Evolutionary conservation across 306 rosid species (phyloP), one percentile per base, ranked within the genome.

Genomic region (Urtica urens): DNA sequence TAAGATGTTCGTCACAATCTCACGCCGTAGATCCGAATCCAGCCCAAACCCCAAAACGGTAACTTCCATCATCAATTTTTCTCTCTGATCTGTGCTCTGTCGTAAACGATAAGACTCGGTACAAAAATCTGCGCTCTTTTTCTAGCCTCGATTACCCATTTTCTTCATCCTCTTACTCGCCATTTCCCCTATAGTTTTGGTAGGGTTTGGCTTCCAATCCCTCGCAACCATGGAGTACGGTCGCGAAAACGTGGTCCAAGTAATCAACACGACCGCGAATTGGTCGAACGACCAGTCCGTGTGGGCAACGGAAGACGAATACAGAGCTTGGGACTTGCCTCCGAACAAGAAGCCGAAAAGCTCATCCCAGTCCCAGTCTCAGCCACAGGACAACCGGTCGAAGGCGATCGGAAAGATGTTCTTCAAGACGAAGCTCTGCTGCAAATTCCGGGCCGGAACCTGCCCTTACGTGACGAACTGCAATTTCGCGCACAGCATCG

Each of bases 281-380:
- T 90, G 99, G 99, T 50, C 84, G 0, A 46, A 53, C 1, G 99
- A 92, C 68, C 86, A 78, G 15, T 71, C 78, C 4, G 84, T 77
- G 49, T 92, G 99, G 99, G 99, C 99, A 0, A 92, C 99, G 1
- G 99, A 92, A 44, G 99, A 92, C 1, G 99, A 92, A 45, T 92
- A 92, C 59, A 63, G 85, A 27, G 82, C 71, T 67, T 92, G 92
- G 92, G 77, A 73, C 75, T 93, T 78, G 44, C 95, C 95, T 5
- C 93, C 95, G 6, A 77, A 55, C 33, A 92, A 92, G 81, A 92
- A 82, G 55, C 52, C 96, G 0, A 70, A 86, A 60, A 75, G 55
- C 47, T 10, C 12, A 46, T 79, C 99, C 2, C 96, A 82, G 56
- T 95, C 79, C 19, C 81, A 26, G 19, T 66, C 82, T 7, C 69